Base-by-base conservation (phyloP, 2,329 filamentous ascomycete genomes). In the Calonectria hongkongensis region DNA sequence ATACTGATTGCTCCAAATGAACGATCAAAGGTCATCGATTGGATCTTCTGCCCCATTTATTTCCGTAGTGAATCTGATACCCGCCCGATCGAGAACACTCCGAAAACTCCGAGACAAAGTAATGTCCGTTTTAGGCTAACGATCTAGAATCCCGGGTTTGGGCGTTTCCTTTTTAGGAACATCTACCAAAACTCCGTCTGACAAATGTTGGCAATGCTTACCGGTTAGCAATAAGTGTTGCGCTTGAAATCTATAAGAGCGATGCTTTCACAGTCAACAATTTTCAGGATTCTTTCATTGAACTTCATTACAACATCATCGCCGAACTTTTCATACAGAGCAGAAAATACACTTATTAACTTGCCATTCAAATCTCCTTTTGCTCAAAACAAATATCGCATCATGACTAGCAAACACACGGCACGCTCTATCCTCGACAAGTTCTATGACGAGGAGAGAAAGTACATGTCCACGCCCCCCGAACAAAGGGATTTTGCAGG, bases 401-500 rank as follows among this genome's bases (percentile, higher is more conserved):
- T 13, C 33, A 71, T 71, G 69, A 54, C 54, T 2, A 27, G 41
- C 36, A 63, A 51, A 13, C 70, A 80, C 54, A 81, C 80, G 3
- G 62, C 79, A 13, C 74, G 78, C 28, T 80, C 78, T 43, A 78
- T 84, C 2, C 78, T 83, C 3, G 73, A 81, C 1, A 76, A 76
- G 43, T 84, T 84, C 77, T 84, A 84, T 64, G 79, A 77, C 8
- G 83, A 82, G 15, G 83, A 85, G 67, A 76, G 77, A 27, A 72
- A 76, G 12, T 85, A 82, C 70, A 84, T 84, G 80, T 75, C 81
- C 2, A 72, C 81, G 0, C 63, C 81, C 4, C 74, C 81, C 2
- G 73, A 79, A 30, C 28, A 79, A 7, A 79, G 81, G 50, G 82
- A 84, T 71, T 84, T 84, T 45, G 47, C 74, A 39, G 74, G 73